phyloP scores from a whole-genome alignment of 805 yeast species.

The Saccharomyces mikatae region DNA sequence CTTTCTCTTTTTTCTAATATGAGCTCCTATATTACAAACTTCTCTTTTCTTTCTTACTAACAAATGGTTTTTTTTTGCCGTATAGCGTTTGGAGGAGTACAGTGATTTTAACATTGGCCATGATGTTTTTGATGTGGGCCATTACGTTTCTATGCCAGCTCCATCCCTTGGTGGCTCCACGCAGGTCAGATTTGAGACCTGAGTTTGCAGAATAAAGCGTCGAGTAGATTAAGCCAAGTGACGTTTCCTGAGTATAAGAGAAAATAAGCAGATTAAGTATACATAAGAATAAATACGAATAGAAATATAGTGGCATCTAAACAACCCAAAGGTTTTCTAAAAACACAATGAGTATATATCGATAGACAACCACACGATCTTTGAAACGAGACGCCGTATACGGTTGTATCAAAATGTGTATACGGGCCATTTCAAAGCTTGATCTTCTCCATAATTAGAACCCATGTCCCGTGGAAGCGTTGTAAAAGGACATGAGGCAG shows the following conservation, averaged over 20 bases:
- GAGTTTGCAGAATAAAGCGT: constrained; percentile 37
- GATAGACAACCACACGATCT: not conserved
- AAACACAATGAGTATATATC: not conserved
- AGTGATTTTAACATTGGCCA: constrained; percentile 55
- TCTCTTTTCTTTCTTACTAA: constrained; percentile 2
- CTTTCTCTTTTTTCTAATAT: not conserved
- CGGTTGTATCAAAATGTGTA: constrained; percentile 46
- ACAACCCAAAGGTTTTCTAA: not conserved
- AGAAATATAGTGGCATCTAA: not conserved
- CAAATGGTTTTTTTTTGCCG: constrained; percentile 1
- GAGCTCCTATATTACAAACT: not conserved
- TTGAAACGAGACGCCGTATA: constrained; percentile 17
- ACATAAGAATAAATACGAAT: not conserved
- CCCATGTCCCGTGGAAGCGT: constrained; percentile 44
- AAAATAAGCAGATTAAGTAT: not conserved
- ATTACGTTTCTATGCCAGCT: constrained; percentile 78
- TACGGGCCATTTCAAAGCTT: constrained; percentile 37
- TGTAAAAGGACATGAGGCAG: constrained; percentile 46
- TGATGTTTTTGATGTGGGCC: constrained; percentile 89
- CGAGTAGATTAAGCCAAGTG: not conserved
- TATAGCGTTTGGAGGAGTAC: constrained; percentile 63
- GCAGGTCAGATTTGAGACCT: constrained; percentile 83
- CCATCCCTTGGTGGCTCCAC: constrained; percentile 87
- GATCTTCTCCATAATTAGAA: constrained; percentile 55
- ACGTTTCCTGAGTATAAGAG: not conserved